A percentile compares a stretch with the other conserved stretches of the same genome.
Evolutionary conservation across 257 asterid species (phyloP).

Genomic region (Solanum piurae): DNA sequence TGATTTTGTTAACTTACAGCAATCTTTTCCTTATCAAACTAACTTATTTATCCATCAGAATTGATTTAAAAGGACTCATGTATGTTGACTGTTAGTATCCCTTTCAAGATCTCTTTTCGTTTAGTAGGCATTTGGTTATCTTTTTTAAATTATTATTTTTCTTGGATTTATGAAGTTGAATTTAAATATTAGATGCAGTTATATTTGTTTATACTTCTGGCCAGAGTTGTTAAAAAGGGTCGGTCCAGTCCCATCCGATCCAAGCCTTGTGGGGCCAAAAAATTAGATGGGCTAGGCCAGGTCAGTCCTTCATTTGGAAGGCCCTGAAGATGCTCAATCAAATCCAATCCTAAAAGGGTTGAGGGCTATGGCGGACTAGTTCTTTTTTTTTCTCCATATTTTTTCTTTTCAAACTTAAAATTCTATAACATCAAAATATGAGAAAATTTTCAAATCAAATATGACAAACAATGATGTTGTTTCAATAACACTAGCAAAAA

Average conservation of each 20-base stretch:
- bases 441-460: background rate
- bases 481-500: background rate
- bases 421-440: background rate
- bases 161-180: background rate
- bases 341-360: background rate
- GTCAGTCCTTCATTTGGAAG: background rate
- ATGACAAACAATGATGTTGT: too few relatives aligned
- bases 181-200: background rate
- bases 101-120: background rate
- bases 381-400: too few relatives aligned
- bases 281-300: background rate
- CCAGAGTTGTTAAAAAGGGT: background rate
- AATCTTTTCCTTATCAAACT: too few relatives aligned
- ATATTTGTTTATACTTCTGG: background rate
- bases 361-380: background rate
- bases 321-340: background rate
- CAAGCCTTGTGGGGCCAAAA: fast-evolving
- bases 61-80: background rate
- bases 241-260: fast-evolving
- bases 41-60: too few relatives aligned
- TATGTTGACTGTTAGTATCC: background rate
- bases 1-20: too few relatives aligned
- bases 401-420: too few relatives aligned
- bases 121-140: background rate
- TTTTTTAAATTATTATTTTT: too few relatives aligned